Percentiles rank a stretch among this genome's conserved stretches.
Conservation (phyloP, 2,329 filamentous ascomycete species). For the Graphilbum fragrans region DNA sequence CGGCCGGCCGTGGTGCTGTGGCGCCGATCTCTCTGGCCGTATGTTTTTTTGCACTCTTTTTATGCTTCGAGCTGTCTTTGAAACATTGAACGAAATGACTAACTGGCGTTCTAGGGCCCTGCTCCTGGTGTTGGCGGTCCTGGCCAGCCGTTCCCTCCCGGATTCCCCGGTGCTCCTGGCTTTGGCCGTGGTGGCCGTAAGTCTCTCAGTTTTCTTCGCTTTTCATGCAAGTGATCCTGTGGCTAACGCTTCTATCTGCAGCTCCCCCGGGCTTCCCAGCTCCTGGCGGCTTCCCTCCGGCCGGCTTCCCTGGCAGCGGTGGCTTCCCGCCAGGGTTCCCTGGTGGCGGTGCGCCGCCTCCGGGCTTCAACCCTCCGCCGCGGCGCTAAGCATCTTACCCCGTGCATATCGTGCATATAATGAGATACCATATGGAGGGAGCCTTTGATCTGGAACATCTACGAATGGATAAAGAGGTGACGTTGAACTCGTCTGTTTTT, state of each 20-base stretch:
- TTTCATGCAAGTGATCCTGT: constrained; percentile 1
- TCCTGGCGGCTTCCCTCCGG: constrained; percentile 10
- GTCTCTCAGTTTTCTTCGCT: constrained; percentile 17
- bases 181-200: constrained; percentile 44
- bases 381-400: constrained; percentile 32
- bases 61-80: background rate
- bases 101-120: too few relatives aligned
- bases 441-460: background rate
- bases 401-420: too few relatives aligned
- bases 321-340: constrained; percentile 20
- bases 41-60: constrained; percentile 19
- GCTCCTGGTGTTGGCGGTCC: constrained; percentile 68
- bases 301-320: constrained; percentile 28
- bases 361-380: constrained; percentile 65
- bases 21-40: constrained; percentile 68
- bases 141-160: constrained; percentile 48
- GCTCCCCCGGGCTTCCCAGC: constrained; percentile 23
- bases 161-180: constrained; percentile 37
- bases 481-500: background rate
- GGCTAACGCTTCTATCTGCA: constrained; percentile 17
- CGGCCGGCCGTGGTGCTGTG: constrained; percentile 70
- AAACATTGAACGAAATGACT: background rate
- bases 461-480: too few relatives aligned
- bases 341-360: constrained; percentile 43
- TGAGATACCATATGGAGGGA: too few relatives aligned